phyloP scores from a whole-genome alignment of 139 green algal genomes.

The Zygnema circumcarinatum region DNA sequence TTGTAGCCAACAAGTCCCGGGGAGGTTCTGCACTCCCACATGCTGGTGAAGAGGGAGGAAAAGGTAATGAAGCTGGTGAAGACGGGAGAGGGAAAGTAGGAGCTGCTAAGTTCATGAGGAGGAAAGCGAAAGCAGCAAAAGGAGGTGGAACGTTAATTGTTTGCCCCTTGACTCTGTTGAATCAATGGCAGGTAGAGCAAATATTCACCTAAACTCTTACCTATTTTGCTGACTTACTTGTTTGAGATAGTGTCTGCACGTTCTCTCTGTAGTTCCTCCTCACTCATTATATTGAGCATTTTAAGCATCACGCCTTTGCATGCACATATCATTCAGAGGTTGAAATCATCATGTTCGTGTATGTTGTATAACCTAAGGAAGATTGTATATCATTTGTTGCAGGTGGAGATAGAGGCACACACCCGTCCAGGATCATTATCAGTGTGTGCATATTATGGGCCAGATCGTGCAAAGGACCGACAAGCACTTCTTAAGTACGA shows the following conservation, averaged over 20 bases:
- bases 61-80: not conserved
- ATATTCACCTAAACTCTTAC: no score
- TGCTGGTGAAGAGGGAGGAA: not conserved
- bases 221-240: no score
- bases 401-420: constrained; percentile 55
- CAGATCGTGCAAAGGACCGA: constrained; percentile 6
- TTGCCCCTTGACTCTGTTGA: constrained; percentile 57
- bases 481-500: constrained; percentile 18
- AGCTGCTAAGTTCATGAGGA: constrained; percentile 6
- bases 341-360: no score
- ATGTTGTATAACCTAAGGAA: no score
- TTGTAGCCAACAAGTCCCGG: constrained; percentile 38
- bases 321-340: no score
- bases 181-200: constrained; percentile 62
- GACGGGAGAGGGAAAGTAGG: constrained; percentile 13
- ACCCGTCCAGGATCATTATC: not conserved
- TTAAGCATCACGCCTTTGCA: no score
- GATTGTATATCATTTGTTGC: no score
- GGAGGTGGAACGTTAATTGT: constrained; percentile 59
- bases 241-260: no score
- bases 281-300: no score
- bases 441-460: constrained; percentile 48
- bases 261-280: no score
- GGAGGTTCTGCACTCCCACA: not conserved
- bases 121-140: not conserved